Evolutionary conservation across 176 grass and related monocot genomes (phyloP).

Genomic region (Triticum aestivum): IWGSC_CS_RefSeq_v2.1 NC_057804.1:84399223-84399722

Average conservation of each 20-base stretch:
- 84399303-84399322: conserved; percentile 80
- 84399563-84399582: conserved; percentile 21
- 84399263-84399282: conserved; percentile 97
- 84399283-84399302: conserved; percentile 85
- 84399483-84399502: conserved; percentile 80
- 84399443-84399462: conserved; percentile 90
- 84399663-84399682: conserved; percentile 51
- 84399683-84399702: background rate
- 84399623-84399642: conserved; percentile 91
- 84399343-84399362: background rate
- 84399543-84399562: background rate
- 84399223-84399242: conserved; percentile 93
- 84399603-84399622: conserved; percentile 83
- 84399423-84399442: conserved; percentile 88
- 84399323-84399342: conserved; percentile 74
- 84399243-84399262: conserved; percentile 87
- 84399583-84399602: conserved; percentile 82
- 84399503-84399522: conserved; percentile 21
- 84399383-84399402: conserved; percentile 12
- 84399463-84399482: conserved; percentile 85
- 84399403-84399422: conserved; percentile 65
- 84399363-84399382: background rate
- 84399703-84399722: background rate
- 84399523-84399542: background rate
- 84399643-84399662: conserved; percentile 85